Evolutionary conservation across 257 asterid species (phyloP).

Genomic region (Salvia rosmarinus): DNA sequence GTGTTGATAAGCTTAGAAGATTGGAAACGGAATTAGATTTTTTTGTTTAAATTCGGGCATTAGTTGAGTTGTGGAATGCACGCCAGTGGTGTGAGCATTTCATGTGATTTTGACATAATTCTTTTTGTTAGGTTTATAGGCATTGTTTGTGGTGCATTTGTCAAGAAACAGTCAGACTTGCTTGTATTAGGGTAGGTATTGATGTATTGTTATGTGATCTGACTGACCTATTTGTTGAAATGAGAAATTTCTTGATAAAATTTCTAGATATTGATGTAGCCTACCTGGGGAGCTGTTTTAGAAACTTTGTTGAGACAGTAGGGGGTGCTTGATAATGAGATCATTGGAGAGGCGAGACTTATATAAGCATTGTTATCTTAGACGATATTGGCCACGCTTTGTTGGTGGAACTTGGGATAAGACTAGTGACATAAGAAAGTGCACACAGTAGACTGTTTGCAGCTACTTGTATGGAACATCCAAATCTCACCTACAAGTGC

Average conservation of each 20-base stretch:
- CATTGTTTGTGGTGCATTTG: constrained; percentile 7
- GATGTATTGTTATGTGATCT: too few species aligned
- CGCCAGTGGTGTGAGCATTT: not conserved
- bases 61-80: not conserved
- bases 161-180: not conserved
- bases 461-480: not conserved
- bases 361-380: not conserved
- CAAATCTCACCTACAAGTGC: not conserved
- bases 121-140: not conserved
- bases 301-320: too few species aligned
- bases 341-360: not conserved
- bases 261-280: too few species aligned
- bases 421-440: not conserved
- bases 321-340: too few species aligned
- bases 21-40: not conserved
- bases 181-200: not conserved
- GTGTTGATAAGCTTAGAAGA: not conserved
- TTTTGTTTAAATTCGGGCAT: not conserved
- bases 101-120: not conserved
- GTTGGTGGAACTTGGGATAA: not conserved
- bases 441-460: constrained; percentile 1
- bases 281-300: too few species aligned
- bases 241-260: not conserved
- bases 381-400: not conserved
- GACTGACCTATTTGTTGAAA: constrained; percentile 1